Evolutionary conservation across 805 yeast species (phyloP), one percentile per base, ranked within the genome.

Genomic region (Cyberlindnera suaveolens): DNA sequence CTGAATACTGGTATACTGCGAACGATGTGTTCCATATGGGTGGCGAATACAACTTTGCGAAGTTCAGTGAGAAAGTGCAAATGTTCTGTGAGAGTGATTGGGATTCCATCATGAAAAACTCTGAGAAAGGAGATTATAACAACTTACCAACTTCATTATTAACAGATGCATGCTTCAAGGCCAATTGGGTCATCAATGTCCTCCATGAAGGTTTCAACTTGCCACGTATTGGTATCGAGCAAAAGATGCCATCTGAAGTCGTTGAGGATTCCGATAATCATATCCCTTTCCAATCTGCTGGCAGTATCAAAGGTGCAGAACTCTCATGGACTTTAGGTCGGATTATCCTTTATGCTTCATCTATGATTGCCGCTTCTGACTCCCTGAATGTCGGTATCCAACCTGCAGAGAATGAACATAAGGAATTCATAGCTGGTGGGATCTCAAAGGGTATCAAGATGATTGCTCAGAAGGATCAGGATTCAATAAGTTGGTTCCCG

Each of bases 1-100:
- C 96, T 7, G 99, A 93, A 63, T 93, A 88, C 66, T 93, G 98
- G 97, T 91, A 93, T 60, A 88, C 97, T 1, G 90, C 96, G 3
- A 85, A 89, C 56, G 98, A 91, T 58, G 77, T 91, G 4, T 90
- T 90, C 61, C 78, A 82, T 33, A 74, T 88, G 67, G 91, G 95
- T 3, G 98, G 97, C 13, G 87, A 80, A 43, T 90, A 90, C 61
- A 86, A 86, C 56, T 91, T 80, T 58, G 71, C 75, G 31, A 67
- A 72, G 33, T 88, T 85, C 56, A 83, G 79, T 58, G 75, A 69
- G 31, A 74, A 77, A 41, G 85, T 89, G 4, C 74, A 75, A 47
- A 72, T 73, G 29, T 89, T 81, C 55, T 93, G 99, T 67, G 82
- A 78, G 50, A 71, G 78, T 46, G 78, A 80, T 39, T 93, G 98